These are phyloP conservation scores for Anisogramma anomala DNA, from an alignment of 2,329 filamentous ascomycete species.

Conservation along the genomic window DNA sequence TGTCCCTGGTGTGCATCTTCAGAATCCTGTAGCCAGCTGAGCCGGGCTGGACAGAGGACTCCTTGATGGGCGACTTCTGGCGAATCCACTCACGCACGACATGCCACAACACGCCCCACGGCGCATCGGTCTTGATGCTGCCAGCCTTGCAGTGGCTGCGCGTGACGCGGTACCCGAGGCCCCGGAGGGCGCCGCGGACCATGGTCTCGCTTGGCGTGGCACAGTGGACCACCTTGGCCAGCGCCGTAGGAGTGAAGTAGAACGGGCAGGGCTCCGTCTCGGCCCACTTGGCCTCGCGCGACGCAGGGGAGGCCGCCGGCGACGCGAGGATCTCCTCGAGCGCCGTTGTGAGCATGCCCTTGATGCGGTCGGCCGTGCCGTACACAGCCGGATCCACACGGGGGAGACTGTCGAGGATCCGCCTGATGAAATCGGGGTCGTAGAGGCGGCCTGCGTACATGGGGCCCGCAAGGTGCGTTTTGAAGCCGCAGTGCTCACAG, in stretches of 20 bases:
- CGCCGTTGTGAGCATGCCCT: slow-evolving; percentile 84
- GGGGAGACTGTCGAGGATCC: slow-evolving; percentile 63
- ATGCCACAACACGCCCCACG: slow-evolving; percentile 84
- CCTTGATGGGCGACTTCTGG: slow-evolving; percentile 68
- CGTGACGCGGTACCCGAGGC: slow-evolving; percentile 70
- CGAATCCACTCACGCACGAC: slow-evolving; percentile 85
- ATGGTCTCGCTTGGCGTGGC: slow-evolving; percentile 67
- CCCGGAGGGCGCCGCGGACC: slow-evolving; percentile 67
- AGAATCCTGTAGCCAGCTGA: slow-evolving; percentile 64
- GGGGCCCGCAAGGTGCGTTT: slow-evolving; percentile 78
- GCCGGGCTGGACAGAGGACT: slow-evolving; percentile 55
- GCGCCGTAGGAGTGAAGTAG: slow-evolving; percentile 65
- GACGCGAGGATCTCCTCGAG: slow-evolving; percentile 55
- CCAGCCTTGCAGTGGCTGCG: slow-evolving; percentile 83
- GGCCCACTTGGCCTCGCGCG: slow-evolving; percentile 42
- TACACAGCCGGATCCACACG: slow-evolving; percentile 58
- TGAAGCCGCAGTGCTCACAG: slow-evolving; percentile 76
- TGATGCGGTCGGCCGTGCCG: slow-evolving; percentile 66
- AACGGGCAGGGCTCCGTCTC: slow-evolving; percentile 67
- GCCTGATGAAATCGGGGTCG: slow-evolving; percentile 68
- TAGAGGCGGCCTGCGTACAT: slow-evolving; percentile 93
- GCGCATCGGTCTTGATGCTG: slow-evolving; percentile 86
- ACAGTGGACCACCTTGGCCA: slow-evolving; percentile 70
- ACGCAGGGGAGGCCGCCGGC: slow-evolving; percentile 22
- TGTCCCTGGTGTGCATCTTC: slow-evolving; percentile 27